Evolutionary conservation across 768 basidiomycete species (phyloP).

Genomic region (Boletus tomentosulus): DNA sequence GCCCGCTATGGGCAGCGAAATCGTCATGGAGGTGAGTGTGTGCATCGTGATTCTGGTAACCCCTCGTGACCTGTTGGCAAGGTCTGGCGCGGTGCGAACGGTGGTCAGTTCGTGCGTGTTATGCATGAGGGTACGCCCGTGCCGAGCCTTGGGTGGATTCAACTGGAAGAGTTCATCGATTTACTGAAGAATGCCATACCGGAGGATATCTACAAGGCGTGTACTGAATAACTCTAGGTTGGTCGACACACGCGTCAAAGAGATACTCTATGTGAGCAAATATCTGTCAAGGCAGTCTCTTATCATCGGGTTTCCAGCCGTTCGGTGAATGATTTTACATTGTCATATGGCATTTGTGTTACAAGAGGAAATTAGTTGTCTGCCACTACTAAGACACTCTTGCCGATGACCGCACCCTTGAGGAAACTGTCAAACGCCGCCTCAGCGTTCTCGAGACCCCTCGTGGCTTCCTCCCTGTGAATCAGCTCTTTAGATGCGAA

Average conservation of each 20-base stretch:
- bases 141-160: constrained; percentile 34
- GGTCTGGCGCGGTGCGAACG: constrained; percentile 36
- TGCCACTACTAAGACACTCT: constrained; percentile 6
- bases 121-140: constrained; percentile 43
- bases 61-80: constrained; percentile 11
- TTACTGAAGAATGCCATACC: constrained; percentile 35
- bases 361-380: not conserved
- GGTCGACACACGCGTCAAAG: not conserved
- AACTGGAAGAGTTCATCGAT: constrained; percentile 33
- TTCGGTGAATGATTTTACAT: too few relatives aligned
- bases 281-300: not conserved
- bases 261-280: too few relatives aligned
- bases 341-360: not conserved
- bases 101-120: constrained; percentile 37
- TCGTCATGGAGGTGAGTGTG: constrained; percentile 42
- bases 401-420: constrained; percentile 3
- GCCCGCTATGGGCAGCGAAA: constrained; percentile 46
- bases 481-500: constrained; percentile 46
- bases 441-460: constrained; percentile 38
- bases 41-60: not conserved
- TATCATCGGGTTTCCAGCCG: not conserved
- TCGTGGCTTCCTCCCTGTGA: constrained; percentile 42
- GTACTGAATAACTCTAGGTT: constrained; percentile 7
- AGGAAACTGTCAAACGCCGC: not conserved
- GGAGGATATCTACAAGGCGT: constrained; percentile 24